Evolutionary conservation across 495 filamentous ascomycete species (phyloP).

Genomic region (Aspergillus nanangensis): DNA sequence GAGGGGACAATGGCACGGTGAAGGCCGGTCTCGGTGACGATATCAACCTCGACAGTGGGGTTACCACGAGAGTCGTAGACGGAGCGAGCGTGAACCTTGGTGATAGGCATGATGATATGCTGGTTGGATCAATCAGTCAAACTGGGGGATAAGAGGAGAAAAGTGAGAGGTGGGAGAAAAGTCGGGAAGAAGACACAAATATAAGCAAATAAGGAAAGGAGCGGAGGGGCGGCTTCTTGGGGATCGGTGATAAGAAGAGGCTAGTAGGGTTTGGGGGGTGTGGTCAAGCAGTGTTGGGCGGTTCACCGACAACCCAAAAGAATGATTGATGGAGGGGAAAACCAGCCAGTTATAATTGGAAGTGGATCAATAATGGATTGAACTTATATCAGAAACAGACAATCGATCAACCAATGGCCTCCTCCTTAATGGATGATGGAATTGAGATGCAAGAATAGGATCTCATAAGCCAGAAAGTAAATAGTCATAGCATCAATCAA

Average conservation of each 20-base stretch:
- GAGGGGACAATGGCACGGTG: slow-evolving; percentile 99
- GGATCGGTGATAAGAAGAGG: slow-evolving; percentile 28
- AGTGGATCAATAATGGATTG: slow-evolving; percentile 23
- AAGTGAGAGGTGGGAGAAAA: neutral
- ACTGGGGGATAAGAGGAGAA: slow-evolving; percentile 8
- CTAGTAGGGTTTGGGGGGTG: slow-evolving; percentile 39
- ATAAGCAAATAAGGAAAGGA: slow-evolving; percentile 13
- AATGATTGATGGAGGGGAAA: slow-evolving; percentile 21
- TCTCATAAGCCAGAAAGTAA: neutral
- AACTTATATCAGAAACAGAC: slow-evolving; percentile 4
- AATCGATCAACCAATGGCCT: no score
- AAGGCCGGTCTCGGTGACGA: slow-evolving; percentile 92
- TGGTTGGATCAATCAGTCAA: slow-evolving; percentile 18
- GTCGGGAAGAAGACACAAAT: slow-evolving; percentile 10
- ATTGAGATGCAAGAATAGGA: no score
- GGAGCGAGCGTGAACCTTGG: slow-evolving; percentile 96
- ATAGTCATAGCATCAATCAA: neutral
- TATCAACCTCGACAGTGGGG: slow-evolving; percentile 92
- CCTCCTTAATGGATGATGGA: no score
- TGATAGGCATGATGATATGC: slow-evolving; percentile 76
- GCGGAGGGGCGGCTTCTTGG: slow-evolving; percentile 15
- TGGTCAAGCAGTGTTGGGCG: slow-evolving; percentile 13
- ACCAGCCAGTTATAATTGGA: slow-evolving; percentile 8
- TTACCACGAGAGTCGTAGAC: slow-evolving; percentile 99
- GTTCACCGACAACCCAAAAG: slow-evolving; percentile 49